Percentiles rank a stretch among this genome's conserved stretches.
Conservation (phyloP, 495 filamentous ascomycete species). For the Arthonia radiata region DNA sequence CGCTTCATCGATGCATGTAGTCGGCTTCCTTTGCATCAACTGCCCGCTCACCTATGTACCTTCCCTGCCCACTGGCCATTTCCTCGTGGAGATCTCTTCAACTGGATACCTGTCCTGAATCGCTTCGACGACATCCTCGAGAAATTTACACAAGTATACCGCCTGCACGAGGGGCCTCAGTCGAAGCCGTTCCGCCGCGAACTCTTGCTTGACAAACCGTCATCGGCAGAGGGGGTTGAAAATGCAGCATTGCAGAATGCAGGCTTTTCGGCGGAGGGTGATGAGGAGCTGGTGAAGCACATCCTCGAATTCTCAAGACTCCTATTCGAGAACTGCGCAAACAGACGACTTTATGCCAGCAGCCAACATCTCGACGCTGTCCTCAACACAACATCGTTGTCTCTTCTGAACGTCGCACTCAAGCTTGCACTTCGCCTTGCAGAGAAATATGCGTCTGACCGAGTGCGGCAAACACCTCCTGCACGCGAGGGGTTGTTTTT, state of each 20-base stretch:
- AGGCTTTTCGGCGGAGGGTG: conserved; percentile 46
- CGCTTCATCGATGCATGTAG: conserved; percentile 47
- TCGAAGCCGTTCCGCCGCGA: conserved; percentile 41
- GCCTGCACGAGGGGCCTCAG: conserved; percentile 58
- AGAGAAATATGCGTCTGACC: conserved; percentile 76
- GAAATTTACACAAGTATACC: conserved; percentile 57
- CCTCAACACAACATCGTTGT: conserved; percentile 61
- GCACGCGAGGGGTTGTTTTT: conserved; percentile 45
- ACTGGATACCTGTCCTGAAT: conserved; percentile 92
- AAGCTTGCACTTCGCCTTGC: conserved; percentile 60
- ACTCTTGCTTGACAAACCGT: conserved; percentile 24
- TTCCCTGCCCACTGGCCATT: conserved; percentile 87
- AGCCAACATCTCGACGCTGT: conserved; percentile 68
- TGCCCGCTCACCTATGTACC: conserved; percentile 48
- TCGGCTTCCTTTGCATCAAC: conserved; percentile 42
- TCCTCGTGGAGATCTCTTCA: conserved; percentile 88
- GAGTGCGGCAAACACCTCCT: no score
- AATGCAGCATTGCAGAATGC: conserved; percentile 25
- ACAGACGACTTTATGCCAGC: conserved; percentile 86
- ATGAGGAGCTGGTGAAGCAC: conserved; percentile 50
- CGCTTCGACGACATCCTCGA: conserved; percentile 80
- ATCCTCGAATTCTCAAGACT: conserved; percentile 66
- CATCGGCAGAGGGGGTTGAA: conserved; percentile 12
- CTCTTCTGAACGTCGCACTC: conserved; percentile 48
- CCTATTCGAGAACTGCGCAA: conserved; percentile 84